A percentile compares a stretch with the other conserved stretches of the same genome.
Conservation (phyloP, 495 filamentous ascomycete species). For the Trichoderma gamsii region DNA sequence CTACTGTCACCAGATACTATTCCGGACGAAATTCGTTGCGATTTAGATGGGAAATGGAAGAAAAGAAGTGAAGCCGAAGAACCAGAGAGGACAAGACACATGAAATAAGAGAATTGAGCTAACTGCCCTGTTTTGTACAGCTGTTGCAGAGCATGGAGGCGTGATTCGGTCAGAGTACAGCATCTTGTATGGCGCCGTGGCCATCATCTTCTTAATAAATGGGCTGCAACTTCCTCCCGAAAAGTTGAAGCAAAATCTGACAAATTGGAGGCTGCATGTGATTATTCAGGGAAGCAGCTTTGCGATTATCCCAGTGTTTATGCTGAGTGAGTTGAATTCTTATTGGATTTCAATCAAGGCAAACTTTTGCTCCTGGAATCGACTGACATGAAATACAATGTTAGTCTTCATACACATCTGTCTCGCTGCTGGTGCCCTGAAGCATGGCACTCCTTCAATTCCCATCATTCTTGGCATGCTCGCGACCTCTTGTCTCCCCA, state of each 20-base stretch:
- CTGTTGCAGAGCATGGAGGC: conserved; percentile 48
- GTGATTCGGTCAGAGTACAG: conserved; percentile 48
- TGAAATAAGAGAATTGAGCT: background rate
- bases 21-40: background rate
- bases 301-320: conserved; percentile 43
- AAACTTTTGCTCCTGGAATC: conserved; percentile 20
- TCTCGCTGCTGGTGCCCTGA: conserved; percentile 38
- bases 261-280: conserved; percentile 49
- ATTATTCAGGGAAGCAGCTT: conserved; percentile 48
- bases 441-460: conserved; percentile 36
- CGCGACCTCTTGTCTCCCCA: conserved; percentile 51
- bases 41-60: background rate
- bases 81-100: background rate
- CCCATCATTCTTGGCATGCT: conserved; percentile 50
- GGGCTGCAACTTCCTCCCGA: conserved; percentile 48
- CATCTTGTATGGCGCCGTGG: conserved; percentile 49
- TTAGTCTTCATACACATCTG: conserved; percentile 41
- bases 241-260: conserved; percentile 43
- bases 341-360: no score
- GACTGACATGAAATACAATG: background rate
- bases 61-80: background rate
- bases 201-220: conserved; percentile 49
- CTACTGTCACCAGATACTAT: background rate
- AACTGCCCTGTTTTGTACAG: conserved; percentile 17
- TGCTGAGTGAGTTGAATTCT: conserved; percentile 23